Percentiles rank a stretch among this genome's conserved stretches.
Evolutionary conservation across 2,329 filamentous ascomycete genomes (phyloP).

Genomic region (Periconia sp.): DNA sequence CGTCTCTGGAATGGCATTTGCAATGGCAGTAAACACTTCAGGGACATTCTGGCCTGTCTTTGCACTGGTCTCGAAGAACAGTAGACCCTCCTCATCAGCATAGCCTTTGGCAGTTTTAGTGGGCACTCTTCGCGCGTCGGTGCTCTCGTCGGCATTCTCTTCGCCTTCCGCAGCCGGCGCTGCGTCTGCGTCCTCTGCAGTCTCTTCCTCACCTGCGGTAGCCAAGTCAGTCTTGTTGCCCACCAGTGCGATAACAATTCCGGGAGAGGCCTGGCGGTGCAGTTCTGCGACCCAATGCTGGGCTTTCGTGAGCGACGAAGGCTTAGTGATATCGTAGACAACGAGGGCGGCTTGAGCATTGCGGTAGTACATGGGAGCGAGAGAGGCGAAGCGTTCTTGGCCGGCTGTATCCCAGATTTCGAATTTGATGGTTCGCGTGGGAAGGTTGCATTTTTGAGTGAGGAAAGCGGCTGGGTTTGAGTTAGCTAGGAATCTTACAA

Average conservation of each 20-base stretch:
- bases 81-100: conserved; percentile 88
- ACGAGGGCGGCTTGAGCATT: conserved; percentile 97
- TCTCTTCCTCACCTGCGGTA: conserved; percentile 45
- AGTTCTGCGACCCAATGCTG: conserved; percentile 99
- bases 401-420: conserved; percentile 97
- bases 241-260: conserved; percentile 95
- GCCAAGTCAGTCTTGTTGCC: conserved; percentile 91
- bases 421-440: conserved; percentile 74
- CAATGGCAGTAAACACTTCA: conserved; percentile 97
- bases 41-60: conserved; percentile 95
- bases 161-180: conserved; percentile 57
- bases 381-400: conserved; percentile 94
- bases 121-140: conserved; percentile 84
- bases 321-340: conserved; percentile 98
- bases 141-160: conserved; percentile 64
- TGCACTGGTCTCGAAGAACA: conserved; percentile 98
- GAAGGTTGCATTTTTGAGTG: conserved; percentile 97
- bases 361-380: conserved; percentile 99
- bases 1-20: conserved; percentile 96
- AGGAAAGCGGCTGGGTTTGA: conserved; percentile 80
- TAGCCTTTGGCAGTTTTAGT: conserved; percentile 92
- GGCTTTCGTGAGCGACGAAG: conserved; percentile 91
- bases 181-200: conserved; percentile 58
- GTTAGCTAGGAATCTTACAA: conserved; percentile 2
- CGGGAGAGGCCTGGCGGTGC: conserved; percentile 92